Evolutionary conservation across 768 basidiomycete species (phyloP).

Genomic region (Hysterangium stoloniferum): DNA sequence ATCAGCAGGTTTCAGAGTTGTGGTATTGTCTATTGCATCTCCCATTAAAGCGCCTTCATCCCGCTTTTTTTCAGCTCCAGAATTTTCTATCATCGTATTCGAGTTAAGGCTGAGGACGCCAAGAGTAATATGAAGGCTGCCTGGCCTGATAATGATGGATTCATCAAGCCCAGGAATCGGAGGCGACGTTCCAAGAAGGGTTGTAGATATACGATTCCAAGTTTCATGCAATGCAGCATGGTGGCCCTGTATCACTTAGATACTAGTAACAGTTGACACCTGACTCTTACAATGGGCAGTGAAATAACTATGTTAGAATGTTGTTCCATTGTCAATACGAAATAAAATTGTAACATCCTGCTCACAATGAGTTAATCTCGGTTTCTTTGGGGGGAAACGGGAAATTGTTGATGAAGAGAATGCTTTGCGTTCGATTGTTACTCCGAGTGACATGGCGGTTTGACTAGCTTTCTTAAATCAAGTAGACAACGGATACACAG

Average conservation of each 20-base stretch:
- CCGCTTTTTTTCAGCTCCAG: background rate
- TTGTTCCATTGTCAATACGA: no score
- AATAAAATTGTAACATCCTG: no score
- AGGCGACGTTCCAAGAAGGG: conserved; percentile 24
- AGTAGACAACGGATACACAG: no score
- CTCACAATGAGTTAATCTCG: no score
- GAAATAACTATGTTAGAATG: conserved; percentile 7
- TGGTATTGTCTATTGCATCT: conserved; percentile 9
- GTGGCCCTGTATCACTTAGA: conserved; percentile 10
- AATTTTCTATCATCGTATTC: conserved; percentile 4
- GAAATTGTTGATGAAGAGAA: no score
- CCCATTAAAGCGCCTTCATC: conserved; percentile 27
- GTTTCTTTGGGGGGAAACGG: no score
- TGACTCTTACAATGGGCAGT: conserved; percentile 1
- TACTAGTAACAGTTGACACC: background rate
- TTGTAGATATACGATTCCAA: conserved; percentile 21
- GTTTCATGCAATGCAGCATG: conserved; percentile 21
- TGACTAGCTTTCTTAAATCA: no score
- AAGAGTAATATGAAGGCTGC: conserved; percentile 64
- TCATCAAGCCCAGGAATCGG: conserved; percentile 47
- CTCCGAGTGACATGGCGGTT: no score
- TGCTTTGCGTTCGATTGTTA: no score
- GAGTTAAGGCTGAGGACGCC: conserved; percentile 57
- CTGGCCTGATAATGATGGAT: conserved; percentile 49
- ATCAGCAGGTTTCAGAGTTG: background rate